These are phyloP conservation scores for Pleurotus salmoneostramineus DNA, from an alignment of 768 basidiomycete genomes.

Conservation along the genomic window DNA sequence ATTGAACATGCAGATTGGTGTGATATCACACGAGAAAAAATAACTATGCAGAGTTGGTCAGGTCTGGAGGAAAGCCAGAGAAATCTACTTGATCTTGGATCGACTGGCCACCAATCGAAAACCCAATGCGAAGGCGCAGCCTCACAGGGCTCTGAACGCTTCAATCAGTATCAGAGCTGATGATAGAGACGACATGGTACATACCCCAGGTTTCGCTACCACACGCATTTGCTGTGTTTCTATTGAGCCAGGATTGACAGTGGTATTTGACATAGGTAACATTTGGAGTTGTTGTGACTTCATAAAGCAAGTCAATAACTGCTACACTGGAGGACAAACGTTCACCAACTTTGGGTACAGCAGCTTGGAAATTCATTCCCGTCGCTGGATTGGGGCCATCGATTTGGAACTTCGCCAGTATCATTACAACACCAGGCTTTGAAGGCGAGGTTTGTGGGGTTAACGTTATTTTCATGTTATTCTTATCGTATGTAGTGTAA, in stretches of 20 bases:
- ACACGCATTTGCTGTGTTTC: constrained; percentile 98
- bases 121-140: constrained; percentile 83
- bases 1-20: background rate
- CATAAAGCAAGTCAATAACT: background rate
- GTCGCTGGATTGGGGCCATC: constrained; percentile 47
- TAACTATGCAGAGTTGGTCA: constrained; percentile 43
- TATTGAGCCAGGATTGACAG: constrained; percentile 67
- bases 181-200: constrained; percentile 23
- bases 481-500: constrained; percentile 91
- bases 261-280: constrained; percentile 92
- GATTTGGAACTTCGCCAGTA: constrained; percentile 83
- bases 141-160: constrained; percentile 68
- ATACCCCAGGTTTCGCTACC: constrained; percentile 80
- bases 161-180: constrained; percentile 6
- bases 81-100: constrained; percentile 96
- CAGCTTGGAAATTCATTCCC: constrained; percentile 91
- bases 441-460: constrained; percentile 80
- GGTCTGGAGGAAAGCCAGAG: constrained; percentile 75
- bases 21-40: background rate
- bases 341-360: constrained; percentile 8
- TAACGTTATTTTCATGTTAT: constrained; percentile 83
- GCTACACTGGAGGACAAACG: background rate
- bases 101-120: constrained; percentile 58
- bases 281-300: constrained; percentile 97
- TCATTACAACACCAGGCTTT: constrained; percentile 87